Evolutionary conservation across 192 early-diverging fungal species (phyloP).

Genomic region (Coemansia sp.): DNA sequence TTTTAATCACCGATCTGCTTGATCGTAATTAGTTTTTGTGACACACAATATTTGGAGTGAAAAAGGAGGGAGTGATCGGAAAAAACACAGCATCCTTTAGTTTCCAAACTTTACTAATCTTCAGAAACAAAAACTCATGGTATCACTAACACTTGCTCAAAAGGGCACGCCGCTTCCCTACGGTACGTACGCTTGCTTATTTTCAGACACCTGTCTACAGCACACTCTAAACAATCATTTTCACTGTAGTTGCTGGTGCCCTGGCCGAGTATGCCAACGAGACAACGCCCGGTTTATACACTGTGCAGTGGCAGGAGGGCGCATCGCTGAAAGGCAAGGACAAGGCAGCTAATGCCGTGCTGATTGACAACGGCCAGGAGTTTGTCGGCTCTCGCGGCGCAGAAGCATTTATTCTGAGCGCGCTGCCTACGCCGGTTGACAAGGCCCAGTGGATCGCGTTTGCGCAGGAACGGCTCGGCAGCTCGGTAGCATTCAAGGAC

Average conservation of each 20-base stretch:
- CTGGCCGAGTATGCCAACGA: constrained; percentile 57
- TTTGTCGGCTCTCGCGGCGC: constrained; percentile 18
- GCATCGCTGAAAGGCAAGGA: constrained; percentile 38
- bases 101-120: background rate
- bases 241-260: constrained; percentile 47
- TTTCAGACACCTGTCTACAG: too few species aligned
- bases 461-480: constrained; percentile 60
- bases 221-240: background rate
- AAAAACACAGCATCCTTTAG: too few species aligned
- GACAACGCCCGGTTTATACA: constrained; percentile 13
- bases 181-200: constrained; percentile 30
- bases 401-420: background rate
- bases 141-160: constrained; percentile 58
- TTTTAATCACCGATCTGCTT: background rate
- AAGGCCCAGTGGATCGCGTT: constrained; percentile 75
- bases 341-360: constrained; percentile 42
- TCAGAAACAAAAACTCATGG: constrained; percentile 18
- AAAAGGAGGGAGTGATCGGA: too few species aligned
- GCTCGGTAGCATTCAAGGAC: constrained; percentile 65
- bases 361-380: constrained; percentile 10
- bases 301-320: constrained; percentile 57
- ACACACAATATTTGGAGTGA: too few species aligned
- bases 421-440: constrained; percentile 1
- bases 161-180: constrained; percentile 58
- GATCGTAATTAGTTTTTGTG: too few species aligned